Base-by-base conservation (phyloP, 1,139 yeast species). In the Suhomyces taliae region DNA sequence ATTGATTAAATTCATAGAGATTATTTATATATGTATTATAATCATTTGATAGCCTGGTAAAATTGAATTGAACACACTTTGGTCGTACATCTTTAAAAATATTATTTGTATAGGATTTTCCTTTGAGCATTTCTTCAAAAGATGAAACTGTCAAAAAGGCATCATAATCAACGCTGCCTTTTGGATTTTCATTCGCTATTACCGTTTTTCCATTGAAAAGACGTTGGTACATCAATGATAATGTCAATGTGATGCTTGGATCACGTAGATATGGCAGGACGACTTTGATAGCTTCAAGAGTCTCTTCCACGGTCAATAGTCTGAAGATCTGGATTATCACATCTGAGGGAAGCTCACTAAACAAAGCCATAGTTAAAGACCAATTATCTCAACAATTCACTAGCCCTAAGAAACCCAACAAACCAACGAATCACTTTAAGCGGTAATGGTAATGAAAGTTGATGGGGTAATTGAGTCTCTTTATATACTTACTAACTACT, bases 31-130 rank as follows among this genome's bases (percentile, higher is more conserved):
- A 70, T 3, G 51, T 49, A 14, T 53, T 53, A 46, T 68, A 71
- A 48, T 70, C 77, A 37, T 62, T 58, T 8, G 61, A 56, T 27
- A 56, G 58, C 34, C 76, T 50, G 14, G 62, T 54, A 45, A 71
- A 67, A 14, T 54, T 51, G 46, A 71, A 66, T 45, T 61, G 66
- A 6, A 70, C 46, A 27, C 47, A 45, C 37, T 60, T 55, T 6
- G 74, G 71, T 19, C 70, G 50, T 7, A 63, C 59, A 7, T 40
- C 46, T 36, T 41, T 48, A 44, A 69, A 65, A 9, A 61, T 45
- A 7, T 19, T 12, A 27, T 44, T 47, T 27, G 44, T 48, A 27
- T 39, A 40, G 39, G 48, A 48, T 36, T 53, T 53, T 11, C 51
- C 41, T n/a, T 49, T 44, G 39, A 65, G 52, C 44, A 53, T 54